A percentile compares a stretch with the other conserved stretches of the same genome.
These are phyloP conservation scores for Phytopythium litorale DNA, from an alignment of 352 stramenopile genomes.

Conservation along the genomic window DNA sequence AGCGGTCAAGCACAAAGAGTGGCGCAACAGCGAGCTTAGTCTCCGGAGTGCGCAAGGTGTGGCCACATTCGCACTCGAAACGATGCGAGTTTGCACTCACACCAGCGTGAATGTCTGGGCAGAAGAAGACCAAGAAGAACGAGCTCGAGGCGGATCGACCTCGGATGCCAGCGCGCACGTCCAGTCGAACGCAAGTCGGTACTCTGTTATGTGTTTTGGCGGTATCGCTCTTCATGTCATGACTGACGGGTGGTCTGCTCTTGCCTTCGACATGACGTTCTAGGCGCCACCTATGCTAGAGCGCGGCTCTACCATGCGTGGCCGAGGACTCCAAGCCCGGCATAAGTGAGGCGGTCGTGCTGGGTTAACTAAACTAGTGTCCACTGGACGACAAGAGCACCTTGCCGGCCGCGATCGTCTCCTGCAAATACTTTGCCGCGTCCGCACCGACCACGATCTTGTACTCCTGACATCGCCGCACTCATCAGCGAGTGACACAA, in stretches of 20 bases:
- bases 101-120: neutral
- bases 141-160: neutral
- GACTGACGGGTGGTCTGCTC: neutral
- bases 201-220: neutral
- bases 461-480: conserved; percentile 28
- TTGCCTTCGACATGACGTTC: neutral
- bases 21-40: neutral
- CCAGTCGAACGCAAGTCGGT: neutral
- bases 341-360: neutral
- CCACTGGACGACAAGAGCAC: conserved; percentile 7
- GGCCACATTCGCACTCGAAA: neutral
- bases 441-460: conserved; percentile 32
- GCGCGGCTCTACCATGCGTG: neutral
- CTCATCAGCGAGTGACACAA: neutral
- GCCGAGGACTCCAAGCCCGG: neutral
- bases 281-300: neutral
- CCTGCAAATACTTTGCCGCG: conserved; percentile 33
- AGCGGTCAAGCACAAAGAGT: neutral
- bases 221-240: neutral
- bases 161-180: neutral
- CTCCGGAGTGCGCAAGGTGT: neutral
- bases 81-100: neutral
- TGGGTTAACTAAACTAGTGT: neutral
- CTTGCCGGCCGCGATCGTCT: conserved; percentile 27
- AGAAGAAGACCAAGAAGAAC: neutral